phyloP scores from a whole-genome alignment of 768 basidiomycete genomes.

The Panellus pusillus region DNA sequence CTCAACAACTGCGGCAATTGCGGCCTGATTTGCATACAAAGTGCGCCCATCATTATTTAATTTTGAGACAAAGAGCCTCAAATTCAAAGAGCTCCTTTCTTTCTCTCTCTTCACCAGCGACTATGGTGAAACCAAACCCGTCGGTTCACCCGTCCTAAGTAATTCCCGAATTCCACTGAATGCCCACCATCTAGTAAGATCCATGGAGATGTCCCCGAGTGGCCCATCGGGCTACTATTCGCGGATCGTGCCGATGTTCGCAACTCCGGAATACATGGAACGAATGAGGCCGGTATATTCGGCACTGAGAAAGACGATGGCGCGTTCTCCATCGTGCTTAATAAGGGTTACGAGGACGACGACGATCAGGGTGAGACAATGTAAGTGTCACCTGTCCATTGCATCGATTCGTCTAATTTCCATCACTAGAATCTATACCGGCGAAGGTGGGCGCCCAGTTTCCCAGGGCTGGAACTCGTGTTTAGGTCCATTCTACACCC shows the following conservation, averaged over 20 bases:
- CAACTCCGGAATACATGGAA: slow-evolving; percentile 13
- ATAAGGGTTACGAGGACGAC: slow-evolving; percentile 18
- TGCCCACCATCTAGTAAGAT: slow-evolving; percentile 1
- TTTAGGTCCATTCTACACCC: background rate
- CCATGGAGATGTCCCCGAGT: slow-evolving; percentile 1
- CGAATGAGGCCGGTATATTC: slow-evolving; percentile 10
- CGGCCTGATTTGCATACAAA: no score
- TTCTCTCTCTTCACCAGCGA: no score
- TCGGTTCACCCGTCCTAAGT: background rate
- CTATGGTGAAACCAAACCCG: slow-evolving; percentile 12
- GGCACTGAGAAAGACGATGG: slow-evolving; percentile 8
- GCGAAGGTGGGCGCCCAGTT: slow-evolving; percentile 9
- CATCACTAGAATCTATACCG: slow-evolving; percentile 17
- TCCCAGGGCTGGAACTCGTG: background rate
- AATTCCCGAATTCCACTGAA: background rate
- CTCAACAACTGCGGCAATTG: no score
- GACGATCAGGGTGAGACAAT: slow-evolving; percentile 15
- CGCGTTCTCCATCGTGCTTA: slow-evolving; percentile 21
- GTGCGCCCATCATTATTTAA: no score
- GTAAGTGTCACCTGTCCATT: background rate
- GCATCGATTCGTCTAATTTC: background rate
- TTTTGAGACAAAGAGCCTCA: no score
- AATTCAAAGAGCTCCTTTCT: no score
- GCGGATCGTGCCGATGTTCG: slow-evolving; percentile 12
- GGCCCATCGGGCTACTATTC: slow-evolving; percentile 16